A percentile compares a stretch with the other conserved stretches of the same genome.
Evolutionary conservation across 306 rosid species (phyloP).

Genomic region (Coriaria nepalensis): DNA sequence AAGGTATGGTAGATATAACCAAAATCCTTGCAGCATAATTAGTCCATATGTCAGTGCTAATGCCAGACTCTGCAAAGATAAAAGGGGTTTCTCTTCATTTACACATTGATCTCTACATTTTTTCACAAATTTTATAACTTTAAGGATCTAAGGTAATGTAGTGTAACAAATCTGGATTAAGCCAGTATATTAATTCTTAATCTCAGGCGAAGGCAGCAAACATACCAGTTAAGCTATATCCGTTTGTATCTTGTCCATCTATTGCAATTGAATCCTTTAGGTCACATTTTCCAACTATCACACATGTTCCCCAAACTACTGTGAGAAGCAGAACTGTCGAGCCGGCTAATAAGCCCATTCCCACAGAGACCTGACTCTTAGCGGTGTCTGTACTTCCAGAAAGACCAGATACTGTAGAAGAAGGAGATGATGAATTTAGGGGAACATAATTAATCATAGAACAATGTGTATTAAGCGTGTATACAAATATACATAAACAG

Average conservation of each 20-base stretch:
- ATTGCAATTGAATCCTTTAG: slow-evolving; percentile 38
- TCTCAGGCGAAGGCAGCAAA: not conserved
- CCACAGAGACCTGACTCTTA: slow-evolving; percentile 63
- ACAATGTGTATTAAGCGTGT: not conserved
- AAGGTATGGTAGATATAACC: slow-evolving; percentile 11
- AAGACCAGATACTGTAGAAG: slow-evolving; percentile 48
- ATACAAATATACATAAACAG: not conserved
- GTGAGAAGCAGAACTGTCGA: slow-evolving; percentile 61
- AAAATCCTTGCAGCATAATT: slow-evolving; percentile 11
- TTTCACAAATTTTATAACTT: too few relatives aligned
- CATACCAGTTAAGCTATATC: slow-evolving; percentile 38
- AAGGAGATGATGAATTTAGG: not conserved
- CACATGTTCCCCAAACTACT: slow-evolving; percentile 57
- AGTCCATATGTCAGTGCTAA: slow-evolving; percentile 15
- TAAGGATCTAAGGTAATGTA: too few relatives aligned
- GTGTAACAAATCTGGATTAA: too few relatives aligned
- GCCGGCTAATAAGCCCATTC: slow-evolving; percentile 75
- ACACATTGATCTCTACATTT: too few relatives aligned
- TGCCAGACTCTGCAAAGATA: slow-evolving; percentile 9
- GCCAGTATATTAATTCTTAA: too few relatives aligned
- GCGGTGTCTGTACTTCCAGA: slow-evolving; percentile 51
- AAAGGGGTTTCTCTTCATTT: too few relatives aligned
- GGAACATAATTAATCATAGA: not conserved
- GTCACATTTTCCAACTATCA: slow-evolving; percentile 65
- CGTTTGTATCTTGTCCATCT: slow-evolving; percentile 39